A percentile compares a stretch with the other conserved stretches of the same genome.
These are phyloP conservation scores for Serendipita vermifera DNA, from an alignment of 768 basidiomycete genomes.

Conservation along the genomic window DNA sequence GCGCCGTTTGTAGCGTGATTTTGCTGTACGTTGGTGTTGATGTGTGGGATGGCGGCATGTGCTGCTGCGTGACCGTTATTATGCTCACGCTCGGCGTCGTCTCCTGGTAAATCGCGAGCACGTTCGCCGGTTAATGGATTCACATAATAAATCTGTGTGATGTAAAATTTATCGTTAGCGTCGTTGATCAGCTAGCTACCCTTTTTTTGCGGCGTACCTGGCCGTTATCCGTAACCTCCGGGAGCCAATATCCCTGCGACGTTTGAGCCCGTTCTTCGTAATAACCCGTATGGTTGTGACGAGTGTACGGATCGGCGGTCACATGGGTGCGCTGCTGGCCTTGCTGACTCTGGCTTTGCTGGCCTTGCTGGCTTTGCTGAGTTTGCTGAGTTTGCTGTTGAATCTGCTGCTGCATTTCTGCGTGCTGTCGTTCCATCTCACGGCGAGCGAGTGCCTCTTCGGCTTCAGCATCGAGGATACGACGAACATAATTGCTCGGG, in stretches of 20 bases:
- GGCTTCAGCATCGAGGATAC: constrained; percentile 69
- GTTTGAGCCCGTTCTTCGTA: constrained; percentile 1
- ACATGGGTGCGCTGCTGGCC: background rate
- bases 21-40: constrained; percentile 18
- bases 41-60: constrained; percentile 41
- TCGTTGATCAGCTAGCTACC: background rate
- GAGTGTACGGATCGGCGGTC: background rate
- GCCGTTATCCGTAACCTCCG: constrained; percentile 65
- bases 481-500: constrained; percentile 84
- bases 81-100: constrained; percentile 52
- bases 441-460: constrained; percentile 42
- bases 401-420: constrained; percentile 11
- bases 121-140: constrained; percentile 80
- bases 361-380: constrained; percentile 8
- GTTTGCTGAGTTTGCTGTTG: constrained; percentile 7
- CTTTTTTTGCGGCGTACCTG: constrained; percentile 52
- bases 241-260: constrained; percentile 77
- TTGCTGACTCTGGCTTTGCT: constrained; percentile 3
- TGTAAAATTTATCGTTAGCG: background rate
- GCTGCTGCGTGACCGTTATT: constrained; percentile 13
- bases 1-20: background rate
- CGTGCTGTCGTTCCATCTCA: constrained; percentile 20
- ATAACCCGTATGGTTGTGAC: background rate
- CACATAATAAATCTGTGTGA: constrained; percentile 78
- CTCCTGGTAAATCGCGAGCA: constrained; percentile 75